A percentile compares a stretch with the other conserved stretches of the same genome.
Evolutionary conservation across 176 grass and related monocot species (phyloP).

Genomic region (Carex kokanica): DNA sequence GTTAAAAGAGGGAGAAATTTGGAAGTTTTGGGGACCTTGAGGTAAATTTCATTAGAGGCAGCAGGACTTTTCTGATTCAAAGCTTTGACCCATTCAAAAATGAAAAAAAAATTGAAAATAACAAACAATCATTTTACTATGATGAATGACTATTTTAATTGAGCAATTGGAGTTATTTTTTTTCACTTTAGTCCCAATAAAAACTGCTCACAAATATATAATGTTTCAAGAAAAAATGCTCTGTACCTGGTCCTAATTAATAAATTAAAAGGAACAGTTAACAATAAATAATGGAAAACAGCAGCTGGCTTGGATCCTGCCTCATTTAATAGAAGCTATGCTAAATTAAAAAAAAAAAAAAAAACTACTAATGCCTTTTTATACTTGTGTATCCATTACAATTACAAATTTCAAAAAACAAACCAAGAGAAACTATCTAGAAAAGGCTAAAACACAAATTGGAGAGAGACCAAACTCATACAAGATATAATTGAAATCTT

Average conservation of each 20-base stretch:
- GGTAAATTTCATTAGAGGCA: too few relatives aligned
- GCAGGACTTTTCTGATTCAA: too few relatives aligned
- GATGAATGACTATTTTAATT: not conserved
- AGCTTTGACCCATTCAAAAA: not conserved
- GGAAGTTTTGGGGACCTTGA: too few relatives aligned
- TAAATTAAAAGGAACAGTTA: not conserved
- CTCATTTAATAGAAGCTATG: not conserved
- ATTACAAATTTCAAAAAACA: not conserved
- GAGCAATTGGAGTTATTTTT: not conserved
- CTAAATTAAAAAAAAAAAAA: not conserved
- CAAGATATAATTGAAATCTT: not conserved
- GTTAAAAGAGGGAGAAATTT: too few relatives aligned
- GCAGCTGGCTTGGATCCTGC: not conserved
- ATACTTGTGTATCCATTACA: not conserved
- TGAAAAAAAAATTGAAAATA: not conserved
- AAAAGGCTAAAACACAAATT: not conserved
- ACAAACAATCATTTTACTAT: not conserved
- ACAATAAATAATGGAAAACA: not conserved
- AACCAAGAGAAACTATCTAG: not conserved
- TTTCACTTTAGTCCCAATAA: not conserved
- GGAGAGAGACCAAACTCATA: not conserved
- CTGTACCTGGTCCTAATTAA: not conserved
- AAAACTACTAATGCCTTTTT: not conserved
- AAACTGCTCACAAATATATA: not conserved
- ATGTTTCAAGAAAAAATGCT: not conserved